Evolutionary conservation across 2,329 filamentous ascomycete genomes (phyloP), one percentile per base, ranked within the genome.

Genomic region (Tolypocladium nubicola): DNA sequence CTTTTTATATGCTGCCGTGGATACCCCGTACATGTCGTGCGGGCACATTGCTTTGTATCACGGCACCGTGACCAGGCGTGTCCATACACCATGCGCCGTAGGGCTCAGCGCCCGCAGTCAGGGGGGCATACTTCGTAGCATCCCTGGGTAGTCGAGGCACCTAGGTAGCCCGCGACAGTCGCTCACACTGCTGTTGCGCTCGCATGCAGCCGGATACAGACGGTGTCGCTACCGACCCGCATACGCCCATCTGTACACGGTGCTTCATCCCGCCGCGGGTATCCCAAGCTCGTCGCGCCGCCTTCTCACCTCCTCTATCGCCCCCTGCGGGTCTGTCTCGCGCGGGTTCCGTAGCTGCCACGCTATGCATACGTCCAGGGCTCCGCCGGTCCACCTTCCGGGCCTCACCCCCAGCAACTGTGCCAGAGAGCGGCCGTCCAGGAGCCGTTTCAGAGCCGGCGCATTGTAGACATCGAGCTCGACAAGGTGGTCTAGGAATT

Each of bases 331-430:
- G 60, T 92, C 86, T 4, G 79, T 82, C 58, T 75, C 76, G 4
- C 78, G 78, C 0, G 91, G 90, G 67, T 97, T 84, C 41, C 89
- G 81, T 55, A 97, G 79, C 71, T 97, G 94, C 91, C 92, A 97
- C 60, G 85, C 85, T 71, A 95, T 82, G 60, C 90, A 88, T 4
- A 91, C 76, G 38, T 95, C 87, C 52, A 96, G 74, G 4, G 91
- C 91, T 52, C 80, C 79, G 56, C 84, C 84, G 80, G 95, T 88
- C 93, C 93, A 97, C n/a, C 78, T 85, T 1, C 90, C 90, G 0
- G 89, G 86, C 61, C 84, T 85, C n/a, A 80, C 74, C 0, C 80
- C 83, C 4, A 97, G 76, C 4, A 82, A 83, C 60, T 84, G 79
- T 21, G 84, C 82, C 23, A 97, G 79, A 55, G 86, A 76, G 43